Evolutionary conservation across 495 filamentous ascomycete genomes (phyloP).

Genomic region (Neurospora tetraspora): DNA sequence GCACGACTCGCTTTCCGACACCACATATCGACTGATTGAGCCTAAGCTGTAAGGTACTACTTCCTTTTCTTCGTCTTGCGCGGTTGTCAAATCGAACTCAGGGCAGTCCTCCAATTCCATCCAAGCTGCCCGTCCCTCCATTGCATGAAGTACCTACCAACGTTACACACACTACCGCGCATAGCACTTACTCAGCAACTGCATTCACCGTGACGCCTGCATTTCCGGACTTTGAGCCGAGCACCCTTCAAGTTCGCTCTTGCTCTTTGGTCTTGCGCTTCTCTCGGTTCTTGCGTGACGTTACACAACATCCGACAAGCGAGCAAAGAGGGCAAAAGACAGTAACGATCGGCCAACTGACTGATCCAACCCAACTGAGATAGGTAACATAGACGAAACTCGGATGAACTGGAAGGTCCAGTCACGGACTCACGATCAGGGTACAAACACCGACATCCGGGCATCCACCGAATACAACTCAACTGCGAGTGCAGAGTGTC

Average conservation of each 20-base stretch:
- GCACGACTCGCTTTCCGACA: too few species aligned
- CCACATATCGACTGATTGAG: too few species aligned
- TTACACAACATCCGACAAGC: background rate
- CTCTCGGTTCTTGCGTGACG: background rate
- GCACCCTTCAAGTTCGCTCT: background rate
- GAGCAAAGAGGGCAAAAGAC: background rate
- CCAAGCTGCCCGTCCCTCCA: background rate
- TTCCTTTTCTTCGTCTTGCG: too few species aligned
- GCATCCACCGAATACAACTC: background rate
- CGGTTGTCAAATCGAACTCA: too few species aligned
- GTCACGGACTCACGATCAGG: background rate
- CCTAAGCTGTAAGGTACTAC: too few species aligned
- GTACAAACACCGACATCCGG: background rate
- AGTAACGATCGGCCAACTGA: background rate
- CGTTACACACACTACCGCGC: background rate
- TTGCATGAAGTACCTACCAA: background rate
- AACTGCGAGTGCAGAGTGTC: background rate
- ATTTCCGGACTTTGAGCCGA: background rate
- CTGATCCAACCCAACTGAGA: background rate
- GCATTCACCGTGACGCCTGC: background rate
- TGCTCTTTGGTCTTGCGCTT: background rate
- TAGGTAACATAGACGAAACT: background rate
- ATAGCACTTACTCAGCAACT: background rate
- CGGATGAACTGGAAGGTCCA: background rate
- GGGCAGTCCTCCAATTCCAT: background rate